Conservation (phyloP, 768 basidiomycete species). For the Lanmaoa pseudosensibilis region DNA sequence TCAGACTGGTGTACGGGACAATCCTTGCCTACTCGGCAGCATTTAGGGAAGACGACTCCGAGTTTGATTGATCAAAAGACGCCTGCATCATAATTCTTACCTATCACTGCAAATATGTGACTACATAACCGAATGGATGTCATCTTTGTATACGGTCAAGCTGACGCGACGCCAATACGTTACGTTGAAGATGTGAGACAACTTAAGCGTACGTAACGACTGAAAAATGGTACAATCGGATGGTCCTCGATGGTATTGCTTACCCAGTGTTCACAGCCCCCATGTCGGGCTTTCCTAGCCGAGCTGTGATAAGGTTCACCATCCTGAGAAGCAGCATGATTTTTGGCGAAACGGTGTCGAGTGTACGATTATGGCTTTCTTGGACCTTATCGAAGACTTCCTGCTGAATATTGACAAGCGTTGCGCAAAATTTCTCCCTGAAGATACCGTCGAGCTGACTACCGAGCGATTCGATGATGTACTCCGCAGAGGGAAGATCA, state of each 20-base stretch:
- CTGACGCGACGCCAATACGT: not conserved
- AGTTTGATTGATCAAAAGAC: constrained; percentile 54
- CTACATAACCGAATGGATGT: constrained; percentile 12
- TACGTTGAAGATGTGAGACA: not conserved
- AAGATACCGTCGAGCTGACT: constrained; percentile 26
- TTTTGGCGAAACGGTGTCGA: constrained; percentile 29
- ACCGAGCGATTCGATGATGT: constrained; percentile 30
- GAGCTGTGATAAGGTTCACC: constrained; percentile 32
- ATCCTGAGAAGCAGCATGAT: constrained; percentile 29
- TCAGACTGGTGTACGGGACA: constrained; percentile 83
- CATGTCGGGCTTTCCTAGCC: constrained; percentile 23
- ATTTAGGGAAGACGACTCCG: constrained; percentile 80
- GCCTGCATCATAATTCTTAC: not conserved
- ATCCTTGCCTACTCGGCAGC: constrained; percentile 85
- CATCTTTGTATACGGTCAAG: constrained; percentile 4
- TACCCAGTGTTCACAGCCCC: constrained; percentile 7
- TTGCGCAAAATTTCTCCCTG: constrained; percentile 23
- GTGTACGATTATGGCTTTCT: constrained; percentile 22
- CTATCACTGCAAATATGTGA: constrained; percentile 17
- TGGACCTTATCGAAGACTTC: constrained; percentile 26
- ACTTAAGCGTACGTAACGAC: not conserved
- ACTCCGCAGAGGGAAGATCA: constrained; percentile 30
- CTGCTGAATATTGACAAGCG: constrained; percentile 21
- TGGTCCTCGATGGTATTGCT: not conserved
- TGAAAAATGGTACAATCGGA: not conserved